A percentile compares a stretch with the other conserved stretches of the same genome.
Evolutionary conservation across 768 basidiomycete species (phyloP).

Genomic region (Leccinum boreale): DNA sequence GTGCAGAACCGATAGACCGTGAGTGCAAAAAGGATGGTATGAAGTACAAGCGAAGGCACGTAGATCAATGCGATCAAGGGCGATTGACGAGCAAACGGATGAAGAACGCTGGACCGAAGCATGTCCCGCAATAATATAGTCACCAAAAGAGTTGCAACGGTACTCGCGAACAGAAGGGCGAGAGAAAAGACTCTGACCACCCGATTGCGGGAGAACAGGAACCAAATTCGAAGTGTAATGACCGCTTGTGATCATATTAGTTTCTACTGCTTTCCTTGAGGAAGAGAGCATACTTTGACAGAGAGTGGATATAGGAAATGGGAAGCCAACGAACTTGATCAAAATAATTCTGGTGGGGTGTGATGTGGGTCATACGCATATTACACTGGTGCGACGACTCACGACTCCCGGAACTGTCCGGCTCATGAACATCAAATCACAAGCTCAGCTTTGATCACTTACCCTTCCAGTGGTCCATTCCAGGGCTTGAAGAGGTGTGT

Average conservation of each 20-base stretch:
- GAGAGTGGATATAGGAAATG: conserved; percentile 3
- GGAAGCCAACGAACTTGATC: conserved; percentile 3
- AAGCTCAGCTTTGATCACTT: not conserved
- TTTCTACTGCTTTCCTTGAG: not conserved
- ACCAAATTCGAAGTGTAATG: conserved; percentile 17
- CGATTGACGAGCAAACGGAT: not conserved
- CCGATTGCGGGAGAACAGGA: conserved; percentile 4
- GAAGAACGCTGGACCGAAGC: not conserved
- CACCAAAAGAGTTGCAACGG: not conserved
- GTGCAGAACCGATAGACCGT: conserved; percentile 10
- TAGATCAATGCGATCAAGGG: conserved; percentile 7
- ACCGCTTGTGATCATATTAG: conserved; percentile 5
- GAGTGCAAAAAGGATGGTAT: conserved; percentile 14
- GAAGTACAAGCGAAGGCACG: conserved; percentile 13
- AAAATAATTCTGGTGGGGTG: not conserved
- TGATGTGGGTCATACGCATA: not conserved
- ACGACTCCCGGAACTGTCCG: not conserved
- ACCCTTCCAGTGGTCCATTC: not conserved
- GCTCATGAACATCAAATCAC: not conserved
- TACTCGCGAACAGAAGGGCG: not conserved
- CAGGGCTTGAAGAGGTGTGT: not conserved
- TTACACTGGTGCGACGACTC: not conserved
- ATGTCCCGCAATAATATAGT: not conserved
- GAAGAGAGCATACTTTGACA: conserved; percentile 7
- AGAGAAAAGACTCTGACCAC: conserved; percentile 6